Conservation (phyloP, 768 basidiomycete genomes). For the Suillus alpinus region DNA sequence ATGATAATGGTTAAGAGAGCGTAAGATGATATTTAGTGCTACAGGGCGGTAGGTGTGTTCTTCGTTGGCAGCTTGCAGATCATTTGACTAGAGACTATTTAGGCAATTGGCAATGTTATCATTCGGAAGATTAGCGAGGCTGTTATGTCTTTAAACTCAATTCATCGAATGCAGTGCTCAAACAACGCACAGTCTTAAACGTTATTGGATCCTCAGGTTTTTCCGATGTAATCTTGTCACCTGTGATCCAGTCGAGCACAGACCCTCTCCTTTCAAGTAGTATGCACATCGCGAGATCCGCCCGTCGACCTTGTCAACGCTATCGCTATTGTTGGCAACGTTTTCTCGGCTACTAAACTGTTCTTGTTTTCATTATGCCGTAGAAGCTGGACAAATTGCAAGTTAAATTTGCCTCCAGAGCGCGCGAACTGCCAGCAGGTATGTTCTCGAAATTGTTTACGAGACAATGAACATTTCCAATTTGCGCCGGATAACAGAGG, state of each 20-base stretch:
- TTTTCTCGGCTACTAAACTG: background rate
- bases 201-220: background rate
- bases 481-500: background rate
- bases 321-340: background rate
- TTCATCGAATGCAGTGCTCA: background rate
- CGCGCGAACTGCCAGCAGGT: background rate
- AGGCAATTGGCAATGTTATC: background rate
- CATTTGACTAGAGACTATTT: background rate
- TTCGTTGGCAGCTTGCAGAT: background rate
- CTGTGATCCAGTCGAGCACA: background rate
- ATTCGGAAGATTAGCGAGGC: background rate
- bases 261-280: background rate
- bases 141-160: background rate
- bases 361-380: background rate
- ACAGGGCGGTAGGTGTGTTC: too few species aligned
- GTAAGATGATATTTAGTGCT: background rate
- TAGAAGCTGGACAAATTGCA: background rate
- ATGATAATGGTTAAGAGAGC: constrained; percentile 18
- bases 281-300: background rate
- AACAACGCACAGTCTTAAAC: background rate
- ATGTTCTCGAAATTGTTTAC: background rate
- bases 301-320: background rate
- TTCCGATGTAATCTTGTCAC: background rate
- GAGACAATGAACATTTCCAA: background rate
- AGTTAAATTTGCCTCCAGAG: background rate